Base-by-base conservation (phyloP, 495 filamentous ascomycete genomes). In the Tuber melanosporum region DNA sequence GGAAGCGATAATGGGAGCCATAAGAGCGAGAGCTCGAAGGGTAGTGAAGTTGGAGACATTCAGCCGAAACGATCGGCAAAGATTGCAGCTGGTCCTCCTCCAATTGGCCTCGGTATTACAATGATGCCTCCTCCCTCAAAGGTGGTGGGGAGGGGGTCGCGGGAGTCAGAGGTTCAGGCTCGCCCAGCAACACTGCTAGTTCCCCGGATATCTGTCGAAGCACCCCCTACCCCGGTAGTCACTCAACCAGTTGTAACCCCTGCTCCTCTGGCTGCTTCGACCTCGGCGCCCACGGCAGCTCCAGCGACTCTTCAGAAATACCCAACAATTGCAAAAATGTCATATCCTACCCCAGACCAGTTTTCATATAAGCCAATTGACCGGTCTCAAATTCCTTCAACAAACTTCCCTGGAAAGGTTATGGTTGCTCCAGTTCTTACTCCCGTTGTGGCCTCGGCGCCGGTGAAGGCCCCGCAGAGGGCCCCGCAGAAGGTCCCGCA, bases 261-360 rank as follows among this genome's bases (percentile, higher is more conserved):
- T 32, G 36, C 75, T 42, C 15, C 49, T 36, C 41, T 44, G n/a
- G 2, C 71, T 44, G 12, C 15, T 10, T 12, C 57, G 17, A 8
- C 57, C 26, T 66, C 57, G 26, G 26, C 57, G 4, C 26, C 26
- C 3, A 4, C 26, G 12, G 49, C 72, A 22, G 45, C 77, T 6
- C 73, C 71, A 8, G 44, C 42, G 5, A 8, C 44, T 36, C n/a
- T 9, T 6, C 26, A 41, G 43, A 76, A 66, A 45, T 76, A 80
- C 46, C 78, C 78, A 22, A 76, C 76, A 32, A 80, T 80, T 74
- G 78, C 78, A 70, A 80, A 77, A 10, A 26, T 80, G 12, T 77
- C 75, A 62, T 80, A 80, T 10, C 78, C 78, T 70, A 79, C 78
- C 4, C 74, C 78, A 26, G 78, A 79, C n/a, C 73, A 79, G 52